Conservation (phyloP, 1,139 yeast genomes). For the Geotrichum histeridarum region DNA sequence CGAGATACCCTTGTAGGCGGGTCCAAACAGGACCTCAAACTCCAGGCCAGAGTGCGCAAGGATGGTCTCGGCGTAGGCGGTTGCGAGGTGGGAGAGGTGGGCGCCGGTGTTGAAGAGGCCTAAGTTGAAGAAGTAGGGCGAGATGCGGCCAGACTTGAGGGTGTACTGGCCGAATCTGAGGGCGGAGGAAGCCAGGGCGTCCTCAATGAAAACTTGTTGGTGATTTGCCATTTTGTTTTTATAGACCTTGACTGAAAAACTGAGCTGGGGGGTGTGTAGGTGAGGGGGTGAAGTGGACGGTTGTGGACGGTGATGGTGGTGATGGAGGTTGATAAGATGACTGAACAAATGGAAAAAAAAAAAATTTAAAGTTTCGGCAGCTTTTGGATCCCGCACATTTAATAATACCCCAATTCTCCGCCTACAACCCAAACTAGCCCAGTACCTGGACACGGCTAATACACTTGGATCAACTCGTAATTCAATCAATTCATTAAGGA, state of each 20-base stretch:
- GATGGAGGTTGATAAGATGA: background rate
- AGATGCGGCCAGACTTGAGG: conserved; percentile 81
- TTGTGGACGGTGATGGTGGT: background rate
- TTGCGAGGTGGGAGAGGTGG: conserved; percentile 70
- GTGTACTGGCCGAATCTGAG: conserved; percentile 84
- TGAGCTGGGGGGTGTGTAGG: no score
- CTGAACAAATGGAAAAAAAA: background rate
- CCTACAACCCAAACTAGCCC: no score
- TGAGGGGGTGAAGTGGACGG: no score
- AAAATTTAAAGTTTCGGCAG: background rate
- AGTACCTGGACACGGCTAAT: no score
- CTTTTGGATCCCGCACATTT: no score
- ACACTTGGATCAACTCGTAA: no score
- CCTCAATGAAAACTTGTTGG: conserved; percentile 66
- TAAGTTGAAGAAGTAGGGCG: conserved; percentile 96
- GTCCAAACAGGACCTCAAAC: conserved; percentile 91
- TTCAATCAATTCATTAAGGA: no score
- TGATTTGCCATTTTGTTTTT: conserved; percentile 40
- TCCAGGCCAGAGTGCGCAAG: conserved; percentile 53
- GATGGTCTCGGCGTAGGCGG: conserved; percentile 84
- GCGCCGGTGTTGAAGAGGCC: conserved; percentile 83
- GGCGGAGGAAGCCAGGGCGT: conserved; percentile 76
- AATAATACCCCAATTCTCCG: no score
- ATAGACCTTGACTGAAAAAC: background rate
- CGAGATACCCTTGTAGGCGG: conserved; percentile 97